Percentiles rank a stretch among this genome's conserved stretches.
Evolutionary conservation across 2,329 filamentous ascomycete species (phyloP).

Genomic region (Lomentospora prolificans): DNA sequence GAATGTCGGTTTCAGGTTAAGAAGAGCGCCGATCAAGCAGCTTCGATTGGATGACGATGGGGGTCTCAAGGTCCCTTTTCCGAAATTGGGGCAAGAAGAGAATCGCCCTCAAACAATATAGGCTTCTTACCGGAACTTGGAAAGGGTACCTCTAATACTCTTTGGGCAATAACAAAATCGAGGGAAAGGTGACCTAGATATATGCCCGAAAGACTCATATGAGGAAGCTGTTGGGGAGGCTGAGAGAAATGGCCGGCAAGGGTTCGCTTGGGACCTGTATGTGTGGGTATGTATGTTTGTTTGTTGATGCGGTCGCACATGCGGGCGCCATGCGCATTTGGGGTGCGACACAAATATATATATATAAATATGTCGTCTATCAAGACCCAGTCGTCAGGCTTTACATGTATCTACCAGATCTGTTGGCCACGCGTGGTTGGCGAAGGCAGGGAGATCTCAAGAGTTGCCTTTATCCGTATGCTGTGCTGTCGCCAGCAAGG

Average conservation of each 20-base stretch:
- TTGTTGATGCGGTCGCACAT: not conserved
- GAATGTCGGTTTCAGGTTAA: slow-evolving; percentile 3
- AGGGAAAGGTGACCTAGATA: not conserved
- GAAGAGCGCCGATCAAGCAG: not conserved
- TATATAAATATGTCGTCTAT: too few relatives aligned
- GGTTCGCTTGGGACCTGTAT: not conserved
- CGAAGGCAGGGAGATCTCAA: not conserved
- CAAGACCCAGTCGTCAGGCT: not conserved
- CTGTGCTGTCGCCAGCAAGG: not conserved
- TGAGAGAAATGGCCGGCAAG: too few relatives aligned
- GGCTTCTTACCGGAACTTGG: too few relatives aligned
- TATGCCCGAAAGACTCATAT: too few relatives aligned
- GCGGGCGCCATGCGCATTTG: too few relatives aligned
- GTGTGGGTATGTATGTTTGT: not conserved
- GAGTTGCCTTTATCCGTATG: not conserved
- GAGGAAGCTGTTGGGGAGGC: too few relatives aligned
- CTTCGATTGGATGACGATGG: not conserved
- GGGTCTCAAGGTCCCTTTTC: not conserved
- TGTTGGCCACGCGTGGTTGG: not conserved
- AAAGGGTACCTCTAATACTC: too few relatives aligned
- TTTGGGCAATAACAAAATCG: not conserved
- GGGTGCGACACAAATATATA: too few relatives aligned
- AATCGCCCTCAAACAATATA: too few relatives aligned
- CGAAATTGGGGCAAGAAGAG: not conserved
- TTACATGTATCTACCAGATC: not conserved